A percentile compares a stretch with the other conserved stretches of the same genome.
These are phyloP conservation scores for Pseudogymnoascus sp. DNA, from an alignment of 2,329 filamentous ascomycete genomes.

Conservation along the genomic window DNA sequence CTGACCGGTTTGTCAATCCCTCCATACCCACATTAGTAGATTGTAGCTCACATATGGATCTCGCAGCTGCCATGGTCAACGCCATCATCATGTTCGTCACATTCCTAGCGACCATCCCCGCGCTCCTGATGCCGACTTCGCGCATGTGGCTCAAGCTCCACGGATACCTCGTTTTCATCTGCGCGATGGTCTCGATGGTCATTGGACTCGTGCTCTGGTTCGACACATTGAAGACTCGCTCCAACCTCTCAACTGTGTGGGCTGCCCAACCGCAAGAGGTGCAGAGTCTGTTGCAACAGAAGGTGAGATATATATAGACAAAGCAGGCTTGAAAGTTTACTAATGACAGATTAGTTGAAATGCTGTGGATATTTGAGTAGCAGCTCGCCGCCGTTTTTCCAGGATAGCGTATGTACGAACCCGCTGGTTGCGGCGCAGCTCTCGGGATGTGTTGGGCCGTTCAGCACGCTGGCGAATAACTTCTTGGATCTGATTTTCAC, in stretches of 20 bases:
- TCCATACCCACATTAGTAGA: neutral
- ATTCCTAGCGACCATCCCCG: constrained; percentile 61
- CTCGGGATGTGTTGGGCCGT: constrained; percentile 58
- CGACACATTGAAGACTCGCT: constrained; percentile 59
- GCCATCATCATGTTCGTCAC: constrained; percentile 61
- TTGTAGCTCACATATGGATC: neutral
- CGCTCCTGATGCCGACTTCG: constrained; percentile 56
- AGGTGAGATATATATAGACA: constrained; percentile 30
- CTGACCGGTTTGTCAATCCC: constrained; percentile 37
- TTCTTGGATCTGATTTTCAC: constrained; percentile 74
- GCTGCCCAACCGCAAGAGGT: constrained; percentile 43
- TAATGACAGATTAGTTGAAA: constrained; percentile 46
- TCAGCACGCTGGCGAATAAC: constrained; percentile 59
- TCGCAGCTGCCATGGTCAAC: constrained; percentile 59
- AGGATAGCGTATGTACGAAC: constrained; percentile 58
- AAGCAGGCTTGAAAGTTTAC: neutral
- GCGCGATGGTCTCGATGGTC: constrained; percentile 53
- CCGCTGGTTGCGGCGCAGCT: constrained; percentile 61
- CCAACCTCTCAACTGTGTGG: constrained; percentile 54
- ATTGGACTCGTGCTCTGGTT: constrained; percentile 65
- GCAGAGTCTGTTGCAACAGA: constrained; percentile 62
- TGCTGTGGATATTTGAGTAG: constrained; percentile 76
- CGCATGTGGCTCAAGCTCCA: constrained; percentile 63
- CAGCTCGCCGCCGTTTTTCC: constrained; percentile 62
- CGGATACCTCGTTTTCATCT: constrained; percentile 54